Evolutionary conservation across 768 basidiomycete species (phyloP).

Genomic region (Panus rudis): DNA sequence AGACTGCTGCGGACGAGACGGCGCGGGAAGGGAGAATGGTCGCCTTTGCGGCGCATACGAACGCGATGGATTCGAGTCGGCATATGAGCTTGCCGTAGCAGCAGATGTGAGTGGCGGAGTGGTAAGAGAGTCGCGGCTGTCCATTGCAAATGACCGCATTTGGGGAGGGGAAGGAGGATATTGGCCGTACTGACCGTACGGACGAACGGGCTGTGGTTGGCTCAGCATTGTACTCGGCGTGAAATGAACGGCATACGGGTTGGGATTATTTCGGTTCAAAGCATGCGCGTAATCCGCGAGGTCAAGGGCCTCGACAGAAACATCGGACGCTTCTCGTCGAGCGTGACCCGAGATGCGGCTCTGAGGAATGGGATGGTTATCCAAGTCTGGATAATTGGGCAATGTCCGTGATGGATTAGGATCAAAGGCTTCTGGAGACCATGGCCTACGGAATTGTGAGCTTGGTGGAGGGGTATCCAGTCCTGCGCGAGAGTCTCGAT

Average conservation of each 20-base stretch:
- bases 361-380: constrained; percentile 3
- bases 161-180: constrained; percentile 27
- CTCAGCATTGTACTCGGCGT: too few relatives aligned
- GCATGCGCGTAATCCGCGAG: constrained; percentile 62
- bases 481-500: too few relatives aligned
- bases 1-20: constrained; percentile 4
- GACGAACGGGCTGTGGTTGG: not conserved
- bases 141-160: constrained; percentile 22
- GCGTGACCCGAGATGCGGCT: too few relatives aligned
- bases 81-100: constrained; percentile 17
- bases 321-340: constrained; percentile 50
- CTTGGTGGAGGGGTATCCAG: constrained; percentile 44
- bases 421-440: constrained; percentile 57
- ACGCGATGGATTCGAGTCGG: constrained; percentile 13
- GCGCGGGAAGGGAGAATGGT: constrained; percentile 44
- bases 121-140: constrained; percentile 20
- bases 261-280: constrained; percentile 28
- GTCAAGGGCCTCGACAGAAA: constrained; percentile 65
- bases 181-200: constrained; percentile 16
- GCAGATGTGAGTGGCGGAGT: constrained; percentile 22
- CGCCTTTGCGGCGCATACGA: constrained; percentile 22
- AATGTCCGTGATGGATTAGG: constrained; percentile 29
- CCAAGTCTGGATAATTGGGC: not conserved
- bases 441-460: constrained; percentile 54
- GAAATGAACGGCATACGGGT: constrained; percentile 13